Evolutionary conservation across 345 rosid genomes (phyloP).

Genomic region (Populus deltoides): DNA sequence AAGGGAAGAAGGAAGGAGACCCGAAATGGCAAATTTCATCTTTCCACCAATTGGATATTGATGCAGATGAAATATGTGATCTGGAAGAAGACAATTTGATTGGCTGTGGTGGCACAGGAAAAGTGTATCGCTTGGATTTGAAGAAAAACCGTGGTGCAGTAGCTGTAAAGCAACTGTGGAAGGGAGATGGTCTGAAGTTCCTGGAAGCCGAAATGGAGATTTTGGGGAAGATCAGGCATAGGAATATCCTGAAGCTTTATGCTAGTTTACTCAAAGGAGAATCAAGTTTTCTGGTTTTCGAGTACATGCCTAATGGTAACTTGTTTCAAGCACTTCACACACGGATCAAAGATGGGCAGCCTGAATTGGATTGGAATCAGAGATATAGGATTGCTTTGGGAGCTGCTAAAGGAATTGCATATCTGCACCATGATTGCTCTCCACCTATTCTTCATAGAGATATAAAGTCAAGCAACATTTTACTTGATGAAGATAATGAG

Average conservation of each 20-base stretch:
- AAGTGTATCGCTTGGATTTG: conserved; percentile 71
- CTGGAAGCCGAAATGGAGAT: conserved; percentile 74
- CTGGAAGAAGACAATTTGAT: conserved; percentile 62
- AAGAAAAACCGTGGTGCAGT: conserved; percentile 60
- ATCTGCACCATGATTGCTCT: conserved; percentile 79
- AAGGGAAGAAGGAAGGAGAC: conserved; percentile 30
- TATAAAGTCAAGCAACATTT: conserved; percentile 79
- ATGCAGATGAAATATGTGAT: conserved; percentile 64
- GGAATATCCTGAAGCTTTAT: conserved; percentile 73
- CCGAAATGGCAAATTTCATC: conserved; percentile 58
- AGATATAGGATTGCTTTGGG: conserved; percentile 76
- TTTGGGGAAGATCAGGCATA: conserved; percentile 71
- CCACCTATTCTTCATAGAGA: conserved; percentile 84
- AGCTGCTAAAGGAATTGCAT: conserved; percentile 80
- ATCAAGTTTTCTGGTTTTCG: conserved; percentile 68
- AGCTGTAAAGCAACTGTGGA: conserved; percentile 73
- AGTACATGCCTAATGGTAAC: conserved; percentile 80
- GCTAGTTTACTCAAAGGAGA: conserved; percentile 62
- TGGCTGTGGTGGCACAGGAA: conserved; percentile 82
- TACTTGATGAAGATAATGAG: conserved; percentile 61
- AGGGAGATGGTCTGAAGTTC: conserved; percentile 51
- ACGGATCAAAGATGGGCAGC: conserved; percentile 45
- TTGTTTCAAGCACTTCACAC: conserved; percentile 61
- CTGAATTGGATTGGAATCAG: conserved; percentile 60
- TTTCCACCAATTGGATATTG: conserved; percentile 69